Evolutionary conservation across 371 early-diverging fungal species (phyloP).

Genomic region (Lichtheimia hyalospora): DNA sequence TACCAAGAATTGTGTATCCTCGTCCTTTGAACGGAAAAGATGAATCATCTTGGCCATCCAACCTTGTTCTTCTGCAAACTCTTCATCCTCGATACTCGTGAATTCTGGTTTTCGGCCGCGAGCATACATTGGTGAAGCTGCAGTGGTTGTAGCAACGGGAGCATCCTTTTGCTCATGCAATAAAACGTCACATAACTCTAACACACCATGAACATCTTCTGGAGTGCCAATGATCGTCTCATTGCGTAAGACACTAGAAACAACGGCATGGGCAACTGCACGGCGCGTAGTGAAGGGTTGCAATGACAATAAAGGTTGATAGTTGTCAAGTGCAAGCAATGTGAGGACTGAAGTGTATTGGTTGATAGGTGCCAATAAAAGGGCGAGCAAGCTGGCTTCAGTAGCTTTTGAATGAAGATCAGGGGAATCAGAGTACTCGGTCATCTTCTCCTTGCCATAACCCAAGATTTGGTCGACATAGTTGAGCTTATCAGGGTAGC

Average conservation of each 20-base stretch:
- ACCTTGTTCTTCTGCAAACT: slow-evolving; percentile 81
- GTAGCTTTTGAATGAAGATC: slow-evolving; percentile 64
- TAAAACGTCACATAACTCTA: slow-evolving; percentile 82
- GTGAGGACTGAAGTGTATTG: slow-evolving; percentile 69
- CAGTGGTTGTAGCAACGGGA: slow-evolving; percentile 24
- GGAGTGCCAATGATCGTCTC: slow-evolving; percentile 67
- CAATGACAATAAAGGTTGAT: slow-evolving; percentile 73
- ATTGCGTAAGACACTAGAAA: slow-evolving; percentile 65
- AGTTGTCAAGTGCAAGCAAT: slow-evolving; percentile 63
- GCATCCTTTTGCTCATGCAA: slow-evolving; percentile 77
- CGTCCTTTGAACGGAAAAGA: slow-evolving; percentile 69
- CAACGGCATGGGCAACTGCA: slow-evolving; percentile 77
- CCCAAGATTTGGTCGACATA: slow-evolving; percentile 88
- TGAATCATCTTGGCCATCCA: slow-evolving; percentile 85
- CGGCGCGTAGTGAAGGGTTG: slow-evolving; percentile 83
- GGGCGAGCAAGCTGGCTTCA: slow-evolving; percentile 58
- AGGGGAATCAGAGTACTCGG: slow-evolving; percentile 50
- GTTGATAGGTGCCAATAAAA: slow-evolving; percentile 74
- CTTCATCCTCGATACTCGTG: slow-evolving; percentile 61
- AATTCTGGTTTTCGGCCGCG: slow-evolving; percentile 25
- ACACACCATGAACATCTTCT: slow-evolving; percentile 79
- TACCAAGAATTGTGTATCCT: slow-evolving; percentile 74
- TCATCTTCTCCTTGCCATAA: slow-evolving; percentile 72
- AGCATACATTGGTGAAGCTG: slow-evolving; percentile 20
- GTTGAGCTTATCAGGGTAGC: slow-evolving; percentile 85